Base-by-base conservation (phyloP, 176 grass and related monocot genomes). In the Juncus effusus region DNA sequence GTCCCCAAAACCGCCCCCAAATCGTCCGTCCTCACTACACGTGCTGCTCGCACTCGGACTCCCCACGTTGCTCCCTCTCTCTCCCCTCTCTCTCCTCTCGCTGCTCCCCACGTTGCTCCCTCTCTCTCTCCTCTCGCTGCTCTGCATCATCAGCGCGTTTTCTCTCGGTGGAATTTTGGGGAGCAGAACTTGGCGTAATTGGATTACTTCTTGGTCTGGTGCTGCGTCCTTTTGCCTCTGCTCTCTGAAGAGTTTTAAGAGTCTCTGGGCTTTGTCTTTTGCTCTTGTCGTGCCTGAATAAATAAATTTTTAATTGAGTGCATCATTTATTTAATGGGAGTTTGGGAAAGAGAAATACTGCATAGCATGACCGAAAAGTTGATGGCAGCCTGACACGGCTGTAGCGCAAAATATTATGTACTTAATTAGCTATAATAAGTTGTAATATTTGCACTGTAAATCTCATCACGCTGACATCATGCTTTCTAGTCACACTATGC, bases 241-340 rank as follows among this genome's bases (percentile, higher is more conserved):
- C 42, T 80, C 84, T n/a, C 92, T 72, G 56, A 96, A 96, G 56
- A 91, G 36, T 67, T 67, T 64, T 10, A 96, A 75, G 60, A 96
- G 79, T 76, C 42, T 74, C 67, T 91, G 73, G 37, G 92, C 92
- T 58, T 83, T 96, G 36, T 96, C 92, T 64, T 73, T 77, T 42
- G 78, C 78, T 69, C 70, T 78, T 16, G 16, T 44, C 0, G 84
- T 91, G 65, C 87, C 44, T 47, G 9, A 47, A 47, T 47, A 6
- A 1, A 5, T 6, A 47, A 47, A 47, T 47, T 47, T 6, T 47
- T 47, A 6, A 47, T 47, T 47, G 6, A 47, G 44, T 9, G 9
- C 44, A 47, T 47, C 1, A 47, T 47, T 47, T 9, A 9, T 9
- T 47, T 47, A 47, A 5, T 2, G 9, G 44, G 4, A 47, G 4